Base-by-base conservation (phyloP, 139 green algal species). In the Coelastrella sp. region DNA sequence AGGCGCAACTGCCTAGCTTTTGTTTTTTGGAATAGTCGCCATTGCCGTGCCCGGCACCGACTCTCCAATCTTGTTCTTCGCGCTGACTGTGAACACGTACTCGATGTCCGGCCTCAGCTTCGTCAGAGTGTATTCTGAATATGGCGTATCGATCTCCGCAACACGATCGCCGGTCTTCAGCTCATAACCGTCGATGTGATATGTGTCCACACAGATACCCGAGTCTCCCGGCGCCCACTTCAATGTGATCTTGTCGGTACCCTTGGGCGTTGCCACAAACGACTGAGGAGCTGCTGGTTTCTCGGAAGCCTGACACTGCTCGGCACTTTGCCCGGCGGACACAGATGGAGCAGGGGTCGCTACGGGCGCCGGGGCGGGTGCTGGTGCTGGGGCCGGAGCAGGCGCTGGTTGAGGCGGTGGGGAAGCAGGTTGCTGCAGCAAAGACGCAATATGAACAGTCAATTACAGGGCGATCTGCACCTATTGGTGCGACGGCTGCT, bases 91-190 rank as follows among this genome's bases (percentile, higher is more conserved):
- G 58, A 85, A 85, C 13, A 64, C 79, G 20, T 85, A 85, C 58
- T 85, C 79, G 8, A 85, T 57, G 57, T 57, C 79, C 6, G 79
- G 79, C 57, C 57, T 61, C 57, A 85, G 57, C 56, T 71, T n/a
- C 5, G 79, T 85, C 56, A 85, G 17, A 10, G 79, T 85, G 79
- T 85, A 85, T 4, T 32, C 61, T 7, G 79, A 73, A 19, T 76
- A 32, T n/a, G 16, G 16, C 16, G 68, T 76, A 22, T 76, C 68
- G 7, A 76, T 17, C 17, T 76, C 68, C 5, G 17, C 68, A 23
- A 85, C 57, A 56, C 56, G 23, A 22, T 85, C 57, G 8, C 79
- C 79, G 5, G 79, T 85, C 79, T 85, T 85, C 79, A 85, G 19
- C 79, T 85, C 8, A 7, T 85, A 85, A 4, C 57, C 79, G 19